These are phyloP conservation scores for Pseudozyma pruni DNA, from an alignment of 1,284 basidiomycete genomes.

Conservation along the genomic window DNA sequence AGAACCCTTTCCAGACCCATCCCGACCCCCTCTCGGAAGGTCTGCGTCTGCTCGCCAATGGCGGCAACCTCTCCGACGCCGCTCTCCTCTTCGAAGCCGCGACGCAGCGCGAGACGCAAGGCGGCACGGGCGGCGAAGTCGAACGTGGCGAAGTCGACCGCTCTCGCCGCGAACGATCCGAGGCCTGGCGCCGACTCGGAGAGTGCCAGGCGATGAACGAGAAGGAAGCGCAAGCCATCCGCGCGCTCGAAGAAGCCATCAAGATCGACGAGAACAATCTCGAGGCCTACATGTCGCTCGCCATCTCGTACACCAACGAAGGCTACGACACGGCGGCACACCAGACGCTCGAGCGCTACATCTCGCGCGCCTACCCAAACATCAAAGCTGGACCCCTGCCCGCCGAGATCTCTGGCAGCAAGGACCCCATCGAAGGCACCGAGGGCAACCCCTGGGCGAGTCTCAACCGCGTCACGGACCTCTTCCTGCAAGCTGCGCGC, in stretches of 20 bases:
- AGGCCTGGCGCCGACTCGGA: conserved; percentile 92
- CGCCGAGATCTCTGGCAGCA: conserved; percentile 74
- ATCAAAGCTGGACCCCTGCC: conserved; percentile 71
- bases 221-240: conserved; percentile 72
- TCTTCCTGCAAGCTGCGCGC: conserved; percentile 86
- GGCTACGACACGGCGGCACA: conserved; percentile 88
- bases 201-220: conserved; percentile 97
- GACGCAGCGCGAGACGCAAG: conserved; percentile 67
- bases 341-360: conserved; percentile 86
- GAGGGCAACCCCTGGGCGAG: conserved; percentile 79
- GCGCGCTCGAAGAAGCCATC: conserved; percentile 71
- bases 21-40: conserved; percentile 72
- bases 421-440: conserved; percentile 69
- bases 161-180: conserved; percentile 71
- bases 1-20: conserved; percentile 77
- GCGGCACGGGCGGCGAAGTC: conserved; percentile 72
- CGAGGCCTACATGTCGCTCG: conserved; percentile 73
- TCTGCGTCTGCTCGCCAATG: conserved; percentile 77
- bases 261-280: conserved; percentile 80
- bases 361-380: conserved; percentile 79
- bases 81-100: conserved; percentile 86
- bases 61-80: conserved; percentile 84
- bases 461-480: conserved; percentile 82
- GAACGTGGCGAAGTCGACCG: conserved; percentile 73
- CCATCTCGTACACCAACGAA: conserved; percentile 98